These are phyloP conservation scores for Yamadazyma atmosphaerica DNA, from an alignment of 1,139 yeast genomes.

Conservation along the genomic window DNA sequence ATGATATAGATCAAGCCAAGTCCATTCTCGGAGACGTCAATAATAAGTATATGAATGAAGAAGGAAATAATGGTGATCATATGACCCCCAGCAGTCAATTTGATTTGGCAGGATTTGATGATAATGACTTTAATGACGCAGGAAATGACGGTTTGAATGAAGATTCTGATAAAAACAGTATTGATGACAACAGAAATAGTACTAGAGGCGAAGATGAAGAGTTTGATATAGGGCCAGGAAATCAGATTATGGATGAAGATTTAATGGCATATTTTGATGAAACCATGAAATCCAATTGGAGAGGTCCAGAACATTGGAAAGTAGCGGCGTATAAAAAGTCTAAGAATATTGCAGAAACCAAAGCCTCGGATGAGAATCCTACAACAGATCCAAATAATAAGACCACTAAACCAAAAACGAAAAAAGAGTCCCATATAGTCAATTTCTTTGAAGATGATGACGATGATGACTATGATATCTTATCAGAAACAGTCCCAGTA, in stretches of 20 bases:
- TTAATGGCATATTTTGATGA: constrained; percentile 81
- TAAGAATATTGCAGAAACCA: constrained; percentile 19
- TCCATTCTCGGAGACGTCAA: constrained; percentile 51
- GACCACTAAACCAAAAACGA: constrained; percentile 21
- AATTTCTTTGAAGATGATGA: constrained; percentile 52
- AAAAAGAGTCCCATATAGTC: constrained; percentile 37
- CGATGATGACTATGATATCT: constrained; percentile 34
- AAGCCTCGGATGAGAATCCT: constrained; percentile 5
- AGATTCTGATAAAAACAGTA: constrained; percentile 17
- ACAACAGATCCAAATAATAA: constrained; percentile 9
- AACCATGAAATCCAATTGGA: constrained; percentile 70
- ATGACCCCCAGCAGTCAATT: constrained; percentile 10
- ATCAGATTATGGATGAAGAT: constrained; percentile 58
- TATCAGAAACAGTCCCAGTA: constrained; percentile 53
- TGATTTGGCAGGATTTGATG: constrained; percentile 30
- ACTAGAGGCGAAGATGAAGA: constrained; percentile 20
- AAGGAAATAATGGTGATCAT: constrained; percentile 17
- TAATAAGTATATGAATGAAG: constrained; percentile 24
- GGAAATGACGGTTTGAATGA: constrained; percentile 21
- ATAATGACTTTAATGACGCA: constrained; percentile 33
- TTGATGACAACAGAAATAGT: constrained; percentile 19
- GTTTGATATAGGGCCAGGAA: constrained; percentile 20
- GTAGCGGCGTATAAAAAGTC: constrained; percentile 55
- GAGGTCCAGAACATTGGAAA: constrained; percentile 95
- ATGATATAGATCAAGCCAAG: constrained; percentile 59